phyloP scores from a whole-genome alignment of 2,329 filamentous ascomycete species.

The Sordariomycetes sp. region DNA sequence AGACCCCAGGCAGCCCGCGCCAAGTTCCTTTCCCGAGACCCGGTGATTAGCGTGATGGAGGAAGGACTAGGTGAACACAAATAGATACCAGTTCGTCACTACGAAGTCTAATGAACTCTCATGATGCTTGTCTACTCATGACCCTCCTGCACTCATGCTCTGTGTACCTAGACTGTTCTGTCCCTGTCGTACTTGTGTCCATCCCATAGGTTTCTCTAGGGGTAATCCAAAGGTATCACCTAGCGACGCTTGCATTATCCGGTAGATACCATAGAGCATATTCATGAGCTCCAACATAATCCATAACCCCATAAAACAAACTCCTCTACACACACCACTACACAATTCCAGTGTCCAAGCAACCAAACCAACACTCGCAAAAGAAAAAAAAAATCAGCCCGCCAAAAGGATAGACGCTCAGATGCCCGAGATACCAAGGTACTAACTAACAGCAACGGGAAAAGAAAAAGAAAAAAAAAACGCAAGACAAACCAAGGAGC shows the following conservation, averaged over 20 bases:
- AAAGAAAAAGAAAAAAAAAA: slow-evolving; percentile 1
- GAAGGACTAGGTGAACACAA: neutral
- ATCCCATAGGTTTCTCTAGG: too few relatives aligned
- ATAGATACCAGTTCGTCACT: neutral
- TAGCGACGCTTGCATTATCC: too few relatives aligned
- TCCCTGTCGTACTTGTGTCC: neutral
- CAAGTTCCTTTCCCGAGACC: slow-evolving; percentile 1
- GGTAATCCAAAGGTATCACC: too few relatives aligned
- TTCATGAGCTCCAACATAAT: too few relatives aligned
- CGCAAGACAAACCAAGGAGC: neutral
- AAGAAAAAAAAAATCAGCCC: neutral
- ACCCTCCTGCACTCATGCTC: too few relatives aligned
- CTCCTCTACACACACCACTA: too few relatives aligned
- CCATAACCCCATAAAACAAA: too few relatives aligned
- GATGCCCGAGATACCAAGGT: neutral
- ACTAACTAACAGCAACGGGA: neutral
- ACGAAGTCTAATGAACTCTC: neutral
- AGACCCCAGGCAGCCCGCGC: neutral
- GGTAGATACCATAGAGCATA: too few relatives aligned
- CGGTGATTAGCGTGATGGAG: neutral
- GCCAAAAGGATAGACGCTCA: neutral
- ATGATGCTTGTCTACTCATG: too few relatives aligned
- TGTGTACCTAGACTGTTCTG: neutral
- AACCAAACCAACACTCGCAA: too few relatives aligned
- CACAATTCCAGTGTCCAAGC: too few relatives aligned